Conservation (phyloP, 1,284 basidiomycete genomes). For the Pisolithus thermaeus region DNA sequence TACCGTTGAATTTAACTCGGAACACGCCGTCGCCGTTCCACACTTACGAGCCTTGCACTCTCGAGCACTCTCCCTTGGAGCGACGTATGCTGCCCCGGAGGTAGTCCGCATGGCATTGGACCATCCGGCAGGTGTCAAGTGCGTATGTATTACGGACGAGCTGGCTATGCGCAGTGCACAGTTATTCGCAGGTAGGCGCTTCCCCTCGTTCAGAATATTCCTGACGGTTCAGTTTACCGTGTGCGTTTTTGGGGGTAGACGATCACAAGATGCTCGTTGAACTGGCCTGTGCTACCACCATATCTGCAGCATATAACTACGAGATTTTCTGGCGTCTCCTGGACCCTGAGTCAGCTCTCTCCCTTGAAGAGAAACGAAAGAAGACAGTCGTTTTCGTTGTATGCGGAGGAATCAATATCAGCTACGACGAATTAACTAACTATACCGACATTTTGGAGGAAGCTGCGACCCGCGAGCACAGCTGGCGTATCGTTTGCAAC, state of each 20-base stretch:
- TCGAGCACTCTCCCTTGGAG: conserved; percentile 64
- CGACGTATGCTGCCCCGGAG: conserved; percentile 53
- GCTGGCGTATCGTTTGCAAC: conserved; percentile 37
- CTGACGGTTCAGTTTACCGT: conserved; percentile 1
- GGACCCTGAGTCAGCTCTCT: conserved; percentile 39
- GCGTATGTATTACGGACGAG: conserved; percentile 59
- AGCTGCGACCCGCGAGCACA: conserved; percentile 22
- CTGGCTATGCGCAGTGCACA: conserved; percentile 55
- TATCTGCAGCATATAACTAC: conserved; percentile 59
- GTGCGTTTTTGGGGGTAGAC: conserved; percentile 35
- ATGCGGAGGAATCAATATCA: conserved; percentile 68
- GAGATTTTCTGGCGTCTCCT: conserved; percentile 41
- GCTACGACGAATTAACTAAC: conserved; percentile 44
- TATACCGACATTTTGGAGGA: conserved; percentile 38
- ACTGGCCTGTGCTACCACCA: conserved; percentile 63
- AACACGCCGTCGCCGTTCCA: conserved; percentile 46
- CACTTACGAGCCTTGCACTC: conserved; percentile 54
- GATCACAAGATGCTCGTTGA: conserved; percentile 72
- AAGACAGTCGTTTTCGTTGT: conserved; percentile 53
- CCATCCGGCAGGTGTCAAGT: conserved; percentile 48
- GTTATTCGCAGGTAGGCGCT: conserved; percentile 49
- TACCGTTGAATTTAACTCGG: conserved; percentile 32
- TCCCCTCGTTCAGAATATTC: not conserved
- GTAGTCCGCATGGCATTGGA: conserved; percentile 60
- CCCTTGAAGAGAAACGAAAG: conserved; percentile 18